Base-by-base conservation (phyloP, 73 alveolate species). In the Paramecium octaurelia region DNA sequence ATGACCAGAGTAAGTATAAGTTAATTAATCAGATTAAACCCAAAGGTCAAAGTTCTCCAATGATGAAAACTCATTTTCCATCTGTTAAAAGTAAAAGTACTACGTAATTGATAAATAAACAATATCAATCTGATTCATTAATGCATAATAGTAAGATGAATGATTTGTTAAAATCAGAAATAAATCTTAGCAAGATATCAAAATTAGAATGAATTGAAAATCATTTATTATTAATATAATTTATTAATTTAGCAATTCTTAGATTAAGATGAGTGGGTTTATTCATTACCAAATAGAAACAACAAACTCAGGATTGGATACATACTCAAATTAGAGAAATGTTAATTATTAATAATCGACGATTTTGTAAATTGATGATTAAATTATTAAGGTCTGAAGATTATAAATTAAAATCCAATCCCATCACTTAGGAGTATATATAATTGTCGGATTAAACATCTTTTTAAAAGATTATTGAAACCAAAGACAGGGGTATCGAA, bases 1-100 rank as follows among this genome's bases (percentile, higher is more conserved):
- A 80, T 80, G 76, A 80, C 91, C 21, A 80, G 50, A 46, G 91
- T 80, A 80, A 80, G 34, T 54, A n/a, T 18, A 54, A 54, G 1
- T 16, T 1, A 23, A 18, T 54, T 54, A 16, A 54, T n/a, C 31
- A 54, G 69, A 54, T 54, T n/a, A 54, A 54, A 54, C 69, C 27
- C 4, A 54, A 18, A 54, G 9, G 29, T 54, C 31, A 54, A 54
- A 54, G 27, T 18, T 34, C 57, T 23, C 35, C 57, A 12, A 18
- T 54, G 69, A 18, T 54, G 69, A 54, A 54, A 54, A 54, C 69
- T 6, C 21, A 54, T 11, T 38, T 40, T 35, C 64, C 57, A 31
- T 73, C 16, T 29, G 46, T 73, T 0, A 73, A 73, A 43, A 40
- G 87, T 38, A 73, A 73, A 73, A 73, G 84, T 42, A 64, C 48